Conservation (phyloP, 805 yeast genomes). For the Ogataea trehalophila region DNA sequence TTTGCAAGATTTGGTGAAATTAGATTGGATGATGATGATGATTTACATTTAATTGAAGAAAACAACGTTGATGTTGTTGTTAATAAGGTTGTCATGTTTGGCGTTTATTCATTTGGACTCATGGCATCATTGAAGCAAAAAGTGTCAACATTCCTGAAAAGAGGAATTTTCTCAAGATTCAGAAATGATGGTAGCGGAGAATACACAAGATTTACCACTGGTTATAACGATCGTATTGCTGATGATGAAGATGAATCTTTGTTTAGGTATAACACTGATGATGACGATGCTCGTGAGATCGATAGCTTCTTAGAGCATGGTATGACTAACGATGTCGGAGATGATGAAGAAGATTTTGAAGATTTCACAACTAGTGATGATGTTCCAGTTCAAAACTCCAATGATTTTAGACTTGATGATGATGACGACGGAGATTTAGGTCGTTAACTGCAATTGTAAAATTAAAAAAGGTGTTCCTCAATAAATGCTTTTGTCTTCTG, state of each 20-base stretch:
- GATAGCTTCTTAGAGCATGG: slow-evolving; percentile 36
- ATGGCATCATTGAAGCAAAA: slow-evolving; percentile 13
- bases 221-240: slow-evolving; percentile 28
- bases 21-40: slow-evolving; percentile 70
- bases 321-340: slow-evolving; percentile 29
- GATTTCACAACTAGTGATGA: slow-evolving; percentile 15
- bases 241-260: slow-evolving; percentile 31
- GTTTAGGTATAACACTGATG: slow-evolving; percentile 31
- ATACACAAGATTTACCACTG: slow-evolving; percentile 20
- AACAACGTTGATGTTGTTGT: slow-evolving; percentile 55
- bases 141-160: slow-evolving; percentile 15
- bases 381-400: not conserved
- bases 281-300: slow-evolving; percentile 47
- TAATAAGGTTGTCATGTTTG: slow-evolving; percentile 54
- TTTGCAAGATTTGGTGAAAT: slow-evolving; percentile 79
- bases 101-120: slow-evolving; percentile 34
- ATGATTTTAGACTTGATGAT: slow-evolving; percentile 6
- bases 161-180: slow-evolving; percentile 20
- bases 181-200: slow-evolving; percentile 17
- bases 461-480: not conserved
- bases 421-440: slow-evolving; percentile 7
- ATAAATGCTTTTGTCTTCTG: too few species aligned
- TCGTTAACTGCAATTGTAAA: not conserved
- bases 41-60: slow-evolving; percentile 50
- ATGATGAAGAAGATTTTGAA: slow-evolving; percentile 27